Base-by-base conservation (phyloP, 2,329 filamentous ascomycete genomes). In the Diplocarpon mali region DNA sequence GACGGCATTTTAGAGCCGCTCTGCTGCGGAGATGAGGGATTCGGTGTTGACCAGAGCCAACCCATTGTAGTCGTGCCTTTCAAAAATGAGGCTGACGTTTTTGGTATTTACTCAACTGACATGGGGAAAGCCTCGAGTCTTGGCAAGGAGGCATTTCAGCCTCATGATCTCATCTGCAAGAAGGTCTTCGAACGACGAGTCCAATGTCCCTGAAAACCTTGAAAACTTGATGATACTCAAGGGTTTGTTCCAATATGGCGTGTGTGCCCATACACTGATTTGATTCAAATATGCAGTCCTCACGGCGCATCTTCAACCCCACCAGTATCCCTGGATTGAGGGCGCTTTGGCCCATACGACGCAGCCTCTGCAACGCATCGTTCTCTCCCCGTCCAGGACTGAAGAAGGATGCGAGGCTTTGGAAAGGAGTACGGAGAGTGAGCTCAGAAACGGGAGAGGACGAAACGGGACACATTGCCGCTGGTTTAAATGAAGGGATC, bases 381-480 rank as follows among this genome's bases (percentile, higher is more conserved):
- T 45, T 35, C 10, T 32, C 42, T n/a, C 35, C 47, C 20, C 52
- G 53, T n/a, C 6, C 52, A 15, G 36, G 42, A 37, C 15, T 42
- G 28, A 49, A 42, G 27, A 46, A 48, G 6, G 42, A 41, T 38
- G 17, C 39, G n/a, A 38, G 37, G 15, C 35, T 17, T 16, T 52
- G 46, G 53, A 55, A 38, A 41, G 49, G 50, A 37, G 48, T 53
- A 43, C 60, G 57, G 42, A 71, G 64, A 64, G 64, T 69, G 56
- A 72, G 65, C 20, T 65, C 66, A 16, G 60, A 64, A 44, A 64
- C 71, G 10, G 76, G 74, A 41, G 76, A 78, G 53, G 72, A 83
- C 56, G 78, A 83, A 51, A 78, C 78, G 9, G 90, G 92, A 0
- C 88, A 95, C 57, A 95, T 96, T 54, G 69, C 73, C n/a, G 73